Base-by-base conservation (phyloP, 805 yeast genomes). In the Dipodascopsis uninucleata region DNA sequence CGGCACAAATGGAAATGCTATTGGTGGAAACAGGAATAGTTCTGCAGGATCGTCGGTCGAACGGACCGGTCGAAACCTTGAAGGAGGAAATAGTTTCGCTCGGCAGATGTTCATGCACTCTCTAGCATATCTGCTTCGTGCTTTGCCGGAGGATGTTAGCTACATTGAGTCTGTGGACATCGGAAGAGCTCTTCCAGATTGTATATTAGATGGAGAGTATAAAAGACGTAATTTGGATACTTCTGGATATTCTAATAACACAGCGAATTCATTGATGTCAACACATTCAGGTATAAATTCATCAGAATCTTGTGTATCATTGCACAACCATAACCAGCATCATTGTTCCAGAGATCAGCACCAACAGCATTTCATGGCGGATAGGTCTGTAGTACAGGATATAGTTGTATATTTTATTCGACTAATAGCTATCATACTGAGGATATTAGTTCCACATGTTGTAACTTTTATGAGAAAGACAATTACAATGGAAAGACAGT, bases 21-120 rank as follows among this genome's bases (percentile, higher is more conserved):
- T n/a, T n/a, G n/a, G n/a, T n/a, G n/a, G n/a, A n/a, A n/a, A n/a
- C n/a, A n/a, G n/a, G n/a, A n/a, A n/a, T n/a, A n/a, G n/a, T n/a
- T n/a, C n/a, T 41, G 9, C 45, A 37, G 7, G 34, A 22, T 14
- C 32, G 34, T 23, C 35, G 20, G 14, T 24, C 40, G 32, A 34
- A 18, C 25, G 22, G 38, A 10, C 5, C 25, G 16, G 8, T 12
- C 18, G 14, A 17, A 18, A 17, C 36, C n/a, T 14, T 14, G 12
- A 33, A 33, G 10, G 28, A 33, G 7, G 4, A n/a, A 22, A 28
- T 35, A 22, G 28, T 14, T 28, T 45, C 7, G 35, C 47, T 20
- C 18, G 51, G n/a, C 50, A 45, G 37, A 40, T 49, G 4, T 45
- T 41, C 14, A 34, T 49, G 10, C 43, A 42, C 23, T 44, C 47